Evolutionary conservation across 2,329 filamentous ascomycete species (phyloP), one percentile per base, ranked within the genome.

Genomic region (Didymellaceae sp.): DNA sequence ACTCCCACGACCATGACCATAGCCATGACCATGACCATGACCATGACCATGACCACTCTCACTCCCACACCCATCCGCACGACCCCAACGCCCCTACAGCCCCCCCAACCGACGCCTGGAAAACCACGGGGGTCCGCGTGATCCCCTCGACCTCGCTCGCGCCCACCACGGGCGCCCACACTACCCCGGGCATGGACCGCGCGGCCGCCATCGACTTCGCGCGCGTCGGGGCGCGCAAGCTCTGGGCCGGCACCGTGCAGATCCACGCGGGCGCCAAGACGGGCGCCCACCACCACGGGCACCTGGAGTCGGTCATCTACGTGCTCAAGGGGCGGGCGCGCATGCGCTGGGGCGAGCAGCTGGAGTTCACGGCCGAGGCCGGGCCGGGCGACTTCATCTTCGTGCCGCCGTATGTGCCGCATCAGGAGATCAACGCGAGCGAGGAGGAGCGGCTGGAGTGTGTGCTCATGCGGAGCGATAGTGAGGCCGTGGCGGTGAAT

Each of bases 391-490:
- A 53, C 18, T 53, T 53, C 44, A 53, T 53, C 38, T 53, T 53
- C 14, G 50, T 53, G n/a, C 50, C 50, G 11, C 50, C 50, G 2
- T 53, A 44, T 43, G 50, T 53, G 5, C 50, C 50, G 33, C 50
- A 53, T 21, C 50, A 53, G 50, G 50, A 53, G 39, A 53, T 53
- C 33, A 53, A 53, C 46, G 50, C 50, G 7, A 47, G 44, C 20
- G 50, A 53, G n/a, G 50, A 53, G 11, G 50, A 53, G 30, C 40
- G 34, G 20, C 18, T 53, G 21, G 50, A 53, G 50, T 53, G 50
- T 40, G 50, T 53, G 44, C 17, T 53, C 2, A 44, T 53, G 50
- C 13, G 50, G 9, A 53, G 50, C 26, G 50, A 53, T 44, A 44
- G 38, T 6, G 50, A 53, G 39, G 50, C 50, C 3, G 50, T 53